Conservation (phyloP, 2,329 filamentous ascomycete species). For the Penicillium sp. region DNA sequence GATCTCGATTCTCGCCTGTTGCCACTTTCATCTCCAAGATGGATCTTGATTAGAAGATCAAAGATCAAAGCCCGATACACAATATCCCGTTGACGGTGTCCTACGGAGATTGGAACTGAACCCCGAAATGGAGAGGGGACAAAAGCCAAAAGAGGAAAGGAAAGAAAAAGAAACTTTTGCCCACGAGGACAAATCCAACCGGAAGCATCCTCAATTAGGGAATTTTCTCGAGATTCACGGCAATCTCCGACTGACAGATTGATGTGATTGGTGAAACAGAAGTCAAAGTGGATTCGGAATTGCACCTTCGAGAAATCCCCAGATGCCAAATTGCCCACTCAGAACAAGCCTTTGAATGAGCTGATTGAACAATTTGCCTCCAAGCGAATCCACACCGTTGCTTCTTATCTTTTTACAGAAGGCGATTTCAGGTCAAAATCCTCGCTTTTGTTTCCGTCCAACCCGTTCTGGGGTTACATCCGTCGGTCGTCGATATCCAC, state of each 20-base stretch:
- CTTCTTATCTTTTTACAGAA: neutral
- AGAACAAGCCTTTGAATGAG: neutral
- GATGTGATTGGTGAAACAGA: slow-evolving; percentile 10
- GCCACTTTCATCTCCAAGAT: too few species aligned
- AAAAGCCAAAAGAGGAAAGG: neutral
- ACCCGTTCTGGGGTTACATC: slow-evolving; percentile 31
- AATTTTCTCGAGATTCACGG: slow-evolving; percentile 12
- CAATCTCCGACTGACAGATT: slow-evolving; percentile 11
- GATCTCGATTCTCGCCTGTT: neutral
- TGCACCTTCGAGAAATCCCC: slow-evolving; percentile 15
- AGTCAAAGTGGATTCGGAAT: slow-evolving; percentile 15
- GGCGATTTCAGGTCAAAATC: neutral
- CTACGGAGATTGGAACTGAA: neutral
- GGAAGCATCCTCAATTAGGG: slow-evolving; percentile 1
- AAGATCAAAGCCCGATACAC: neutral
- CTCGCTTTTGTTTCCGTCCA: slow-evolving; percentile 11
- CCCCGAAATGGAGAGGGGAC: neutral
- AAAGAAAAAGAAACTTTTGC: neutral
- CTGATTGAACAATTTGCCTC: slow-evolving; percentile 8
- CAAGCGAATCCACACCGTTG: neutral
- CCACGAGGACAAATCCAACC: slow-evolving; percentile 1
- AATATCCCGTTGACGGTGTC: neutral
- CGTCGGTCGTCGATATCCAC: slow-evolving; percentile 18
- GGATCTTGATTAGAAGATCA: neutral
- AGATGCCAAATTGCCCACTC: slow-evolving; percentile 1